Base-by-base conservation (phyloP, 495 filamentous ascomycete species). In the Talaromyces liani region DNA sequence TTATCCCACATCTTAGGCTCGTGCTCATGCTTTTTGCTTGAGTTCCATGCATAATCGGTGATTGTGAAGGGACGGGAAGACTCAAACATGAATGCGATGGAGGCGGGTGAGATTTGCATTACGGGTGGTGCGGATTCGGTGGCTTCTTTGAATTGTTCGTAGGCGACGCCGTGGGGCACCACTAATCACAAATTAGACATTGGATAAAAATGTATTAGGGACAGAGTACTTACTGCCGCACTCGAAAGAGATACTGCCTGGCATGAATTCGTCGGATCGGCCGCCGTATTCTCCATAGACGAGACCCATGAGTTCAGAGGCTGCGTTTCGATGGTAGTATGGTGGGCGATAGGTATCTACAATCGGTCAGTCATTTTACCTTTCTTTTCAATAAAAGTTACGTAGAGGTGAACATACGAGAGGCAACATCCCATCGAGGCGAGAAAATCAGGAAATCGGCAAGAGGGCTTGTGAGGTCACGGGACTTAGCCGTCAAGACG, bases 131-230 rank as follows among this genome's bases (percentile, higher is more conserved):
- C 49, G 22, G 65, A 65, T 8, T 75, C 75, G 34, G 85, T 82
- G 8, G 83, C 84, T 3, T 81, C 82, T 39, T 86, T 86, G 63
- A 85, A 88, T 73, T 88, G 83, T 55, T 87, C 85, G 31, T 86
- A 87, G 16, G 80, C 85, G 16, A 83, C 79, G 14, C 83, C 83
- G 62, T 87, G 83, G 10, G 82, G 82, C 3, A 82, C 79, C 77
- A 84, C 73, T 75, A 18, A 10, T 41, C 20, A 60, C 7, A 4
- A 60, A 9, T 60, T 22, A 60, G 25, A 10, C 12, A 36, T 9
- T 3, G n/a, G 4, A 0, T 24, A 27, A 6, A 12, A 36, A 4
- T 54, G 39, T 20, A 1, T 24, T 0, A n/a, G 31, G 12, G 47
- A 34, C 1, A 47, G 14, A 29, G 18, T 27, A 65, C 74, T 55